Base-by-base conservation (phyloP, 495 filamentous ascomycete genomes). In the Thermochaetoides thermophila region DNA sequence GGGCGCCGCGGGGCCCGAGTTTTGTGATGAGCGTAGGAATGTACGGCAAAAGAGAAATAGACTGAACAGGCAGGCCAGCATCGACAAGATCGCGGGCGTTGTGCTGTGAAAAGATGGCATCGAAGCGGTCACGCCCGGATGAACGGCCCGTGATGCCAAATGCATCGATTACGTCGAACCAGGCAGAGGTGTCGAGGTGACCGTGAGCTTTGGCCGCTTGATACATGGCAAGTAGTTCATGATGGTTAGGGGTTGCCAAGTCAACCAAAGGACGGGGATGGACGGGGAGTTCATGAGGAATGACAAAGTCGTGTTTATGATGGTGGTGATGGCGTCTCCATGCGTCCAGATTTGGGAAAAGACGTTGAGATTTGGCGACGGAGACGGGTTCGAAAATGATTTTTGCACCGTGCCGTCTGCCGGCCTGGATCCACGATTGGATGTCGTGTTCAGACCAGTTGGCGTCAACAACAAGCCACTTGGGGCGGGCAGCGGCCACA, bases 361-460 rank as follows among this genome's bases (percentile, higher is more conserved):
- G 54, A 3, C 76, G 63, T 7, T 66, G 57, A 6, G 81, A 68
- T 53, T 97, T 97, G 27, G 67, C 70, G 2, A 64, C 64, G 2
- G 83, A 89, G 7, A 95, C 91, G n/a, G 89, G 89, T 50, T 97
- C 89, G 42, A 86, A 91, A 11, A 77, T 77, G n/a, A 84, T 64
- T 2, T 63, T 59, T 6, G 72, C 64, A 11, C 59, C 57, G 34
- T 66, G 53, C 6, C 35, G 27, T 34, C 67, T 69, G 17, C 63
- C 79, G n/a, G 71, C 46, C 7, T 52, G 36, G 22, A 76, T 55
- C 79, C 78, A 84, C 29, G 65, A 62, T 20, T 59, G 58, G 10
- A 87, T 63, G 17, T 74, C 66, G 20, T 51, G 42, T 1, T 72
- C 59, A 18, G 65, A 59, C 83, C 84, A 92, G 47, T 93, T 94